Base-by-base conservation (phyloP, 495 filamentous ascomycete species). In the Staphylotrichum tortipilum region DNA sequence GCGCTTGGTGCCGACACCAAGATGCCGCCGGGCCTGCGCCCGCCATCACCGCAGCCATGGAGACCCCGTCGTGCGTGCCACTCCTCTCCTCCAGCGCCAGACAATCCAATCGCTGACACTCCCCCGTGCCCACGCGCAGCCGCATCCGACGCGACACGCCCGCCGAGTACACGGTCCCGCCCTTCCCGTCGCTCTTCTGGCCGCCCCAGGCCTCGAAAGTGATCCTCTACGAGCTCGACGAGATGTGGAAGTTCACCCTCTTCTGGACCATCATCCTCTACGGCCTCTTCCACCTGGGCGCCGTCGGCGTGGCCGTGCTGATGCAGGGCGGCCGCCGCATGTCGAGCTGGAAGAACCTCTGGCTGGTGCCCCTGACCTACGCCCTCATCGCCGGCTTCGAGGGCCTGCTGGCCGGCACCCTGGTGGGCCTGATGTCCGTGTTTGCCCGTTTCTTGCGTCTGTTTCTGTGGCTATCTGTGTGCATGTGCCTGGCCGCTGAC, bases 171-270 rank as follows among this genome's bases (percentile, higher is more conserved):
- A 64, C 67, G 41, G 79, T 78, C 7, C 92, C 89, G 24, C 59
- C 73, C 3, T 98, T 95, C 62, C 92, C 92, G 5, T 91, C 88
- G 24, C 84, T 98, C 46, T 90, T 91, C 71, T 83, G 86, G 75
- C 83, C 85, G 15, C 70, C 51, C 53, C 75, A 35, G 49, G 65
- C 68, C 22, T 61, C 72, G 15, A 68, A 77, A 21, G 74, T 75
- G 52, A 88, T 85, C 50, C 82, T 97, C 53, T 92, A 89, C 71
- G 78, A 85, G 63, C 73, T 84, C 28, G 54, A 61, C 28, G 89
- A 96, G 61, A 87, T 95, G 38, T 95, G 88, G 88, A 83, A 85
- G 44, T 95, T 90, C 64, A 98, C 92, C 0, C 70, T 94, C 1
- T 78, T 81, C 62, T 98, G 92, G 92, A 96, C 91, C 28, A 66